Percentiles rank a stretch among this genome's conserved stretches.
phyloP scores from a whole-genome alignment of 352 stramenopile species.

The Phytophthora sp. region DNA sequence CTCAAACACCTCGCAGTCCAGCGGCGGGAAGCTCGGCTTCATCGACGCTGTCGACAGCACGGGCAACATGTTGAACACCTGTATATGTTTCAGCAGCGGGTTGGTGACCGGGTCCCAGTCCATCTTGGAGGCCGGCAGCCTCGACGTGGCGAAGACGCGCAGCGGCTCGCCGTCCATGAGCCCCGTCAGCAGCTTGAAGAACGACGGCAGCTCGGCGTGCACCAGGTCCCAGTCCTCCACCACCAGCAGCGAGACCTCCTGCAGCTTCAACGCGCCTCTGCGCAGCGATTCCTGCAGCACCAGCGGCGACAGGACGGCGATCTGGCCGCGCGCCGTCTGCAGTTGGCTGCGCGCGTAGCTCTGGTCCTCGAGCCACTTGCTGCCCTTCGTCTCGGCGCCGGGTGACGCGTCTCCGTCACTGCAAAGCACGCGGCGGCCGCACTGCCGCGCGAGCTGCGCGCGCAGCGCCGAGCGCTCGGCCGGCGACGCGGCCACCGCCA shows the following conservation, averaged over 20 bases:
- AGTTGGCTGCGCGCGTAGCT: constrained; percentile 23
- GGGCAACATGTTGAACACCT: constrained; percentile 68
- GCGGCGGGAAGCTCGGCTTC: constrained; percentile 37
- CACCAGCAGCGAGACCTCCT: constrained; percentile 53
- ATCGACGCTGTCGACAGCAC: constrained; percentile 33
- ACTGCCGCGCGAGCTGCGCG: constrained; percentile 51
- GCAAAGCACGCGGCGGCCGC: constrained; percentile 44
- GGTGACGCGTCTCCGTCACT: constrained; percentile 18
- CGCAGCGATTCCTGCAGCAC: constrained; percentile 49
- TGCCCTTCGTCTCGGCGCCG: background rate
- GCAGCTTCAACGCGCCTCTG: constrained; percentile 28
- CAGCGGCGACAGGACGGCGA: constrained; percentile 56
- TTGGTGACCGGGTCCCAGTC: constrained; percentile 51
- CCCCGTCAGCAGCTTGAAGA: constrained; percentile 49
- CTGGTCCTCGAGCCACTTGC: constrained; percentile 31
- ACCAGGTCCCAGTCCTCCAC: constrained; percentile 75
- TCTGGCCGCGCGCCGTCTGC: constrained; percentile 23
- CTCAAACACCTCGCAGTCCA: constrained; percentile 66
- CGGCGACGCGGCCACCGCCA: constrained; percentile 51
- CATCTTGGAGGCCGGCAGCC: constrained; percentile 55
- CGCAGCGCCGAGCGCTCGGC: constrained; percentile 36
- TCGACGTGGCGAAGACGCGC: constrained; percentile 68
- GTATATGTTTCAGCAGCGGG: constrained; percentile 65
- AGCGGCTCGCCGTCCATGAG: constrained; percentile 15
- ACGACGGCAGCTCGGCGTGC: constrained; percentile 60